Percentiles rank a stretch among this genome's conserved stretches.
phyloP scores from a whole-genome alignment of 495 filamentous ascomycete genomes.

The Penicillium bialowiezense region DNA sequence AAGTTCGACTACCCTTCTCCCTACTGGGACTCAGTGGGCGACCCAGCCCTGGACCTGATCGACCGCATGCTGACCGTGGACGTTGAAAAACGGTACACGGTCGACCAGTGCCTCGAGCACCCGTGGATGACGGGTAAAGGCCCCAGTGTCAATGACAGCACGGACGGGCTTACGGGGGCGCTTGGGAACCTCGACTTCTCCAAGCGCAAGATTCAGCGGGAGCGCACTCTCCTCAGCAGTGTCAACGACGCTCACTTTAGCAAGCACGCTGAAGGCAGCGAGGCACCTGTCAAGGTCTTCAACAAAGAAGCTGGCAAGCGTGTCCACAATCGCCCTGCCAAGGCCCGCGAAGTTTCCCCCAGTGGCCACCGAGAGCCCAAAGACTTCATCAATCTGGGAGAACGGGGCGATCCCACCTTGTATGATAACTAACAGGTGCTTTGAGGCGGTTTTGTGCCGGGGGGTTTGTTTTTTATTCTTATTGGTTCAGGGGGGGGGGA shows the following conservation, averaged over 20 bases:
- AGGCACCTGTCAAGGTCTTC: conserved; percentile 69
- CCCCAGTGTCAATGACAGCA: conserved; percentile 68
- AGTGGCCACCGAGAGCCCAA: conserved; percentile 60
- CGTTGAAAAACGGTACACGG: conserved; percentile 74
- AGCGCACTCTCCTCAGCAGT: conserved; percentile 79
- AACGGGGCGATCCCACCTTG: conserved; percentile 75
- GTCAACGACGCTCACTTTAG: conserved; percentile 76
- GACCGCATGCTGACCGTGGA: conserved; percentile 92
- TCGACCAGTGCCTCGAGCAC: conserved; percentile 88
- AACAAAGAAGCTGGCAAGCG: conserved; percentile 64
- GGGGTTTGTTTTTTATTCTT: conserved; percentile 8
- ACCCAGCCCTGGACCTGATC: conserved; percentile 88
- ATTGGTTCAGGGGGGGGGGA: neutral
- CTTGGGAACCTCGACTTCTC: conserved; percentile 80
- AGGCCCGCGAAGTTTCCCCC: conserved; percentile 55
- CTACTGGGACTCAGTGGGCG: conserved; percentile 93
- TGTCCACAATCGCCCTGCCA: conserved; percentile 35
- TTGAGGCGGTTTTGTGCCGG: too few species aligned
- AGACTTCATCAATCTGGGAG: conserved; percentile 79
- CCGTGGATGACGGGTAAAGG: conserved; percentile 72
- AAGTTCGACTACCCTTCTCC: conserved; percentile 93
- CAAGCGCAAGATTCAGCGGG: conserved; percentile 71
- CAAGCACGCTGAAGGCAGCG: conserved; percentile 54
- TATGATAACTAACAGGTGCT: conserved; percentile 58
- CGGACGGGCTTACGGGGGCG: conserved; percentile 84